Evolutionary conservation across 2,329 filamentous ascomycete species (phyloP).

Genomic region (Metarhizium robertsii): DNA sequence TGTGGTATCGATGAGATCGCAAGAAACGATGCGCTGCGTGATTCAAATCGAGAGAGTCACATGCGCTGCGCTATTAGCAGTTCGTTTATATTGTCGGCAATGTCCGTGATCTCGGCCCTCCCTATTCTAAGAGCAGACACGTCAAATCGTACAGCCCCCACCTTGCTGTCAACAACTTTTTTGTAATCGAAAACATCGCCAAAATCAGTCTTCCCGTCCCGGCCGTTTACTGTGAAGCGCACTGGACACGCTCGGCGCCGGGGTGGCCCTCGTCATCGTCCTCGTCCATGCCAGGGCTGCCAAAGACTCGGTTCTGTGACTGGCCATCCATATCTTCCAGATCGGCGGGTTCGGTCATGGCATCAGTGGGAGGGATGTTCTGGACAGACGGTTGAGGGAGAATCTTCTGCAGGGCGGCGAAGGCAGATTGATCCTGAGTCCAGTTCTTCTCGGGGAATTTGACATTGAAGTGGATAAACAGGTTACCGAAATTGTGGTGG

Average conservation of each 20-base stretch:
- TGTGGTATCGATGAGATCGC: conserved; percentile 12
- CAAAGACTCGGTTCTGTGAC: conserved; percentile 56
- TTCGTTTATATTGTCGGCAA: conserved; percentile 10
- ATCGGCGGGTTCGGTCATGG: conserved; percentile 84
- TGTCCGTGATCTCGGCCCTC: conserved; percentile 7
- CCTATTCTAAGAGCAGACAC: not conserved
- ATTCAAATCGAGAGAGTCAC: conserved; percentile 8
- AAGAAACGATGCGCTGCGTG: conserved; percentile 6
- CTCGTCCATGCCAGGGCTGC: conserved; percentile 52
- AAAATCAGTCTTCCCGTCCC: not conserved
- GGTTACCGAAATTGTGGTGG: conserved; percentile 90
- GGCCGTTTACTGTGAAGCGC: conserved; percentile 68
- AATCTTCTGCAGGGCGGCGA: conserved; percentile 72
- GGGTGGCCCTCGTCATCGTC: conserved; percentile 74
- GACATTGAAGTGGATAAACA: conserved; percentile 96
- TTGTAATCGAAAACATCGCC: not conserved
- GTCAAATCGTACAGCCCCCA: not conserved
- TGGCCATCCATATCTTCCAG: conserved; percentile 76
- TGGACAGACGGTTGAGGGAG: conserved; percentile 63
- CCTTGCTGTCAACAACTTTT: not conserved
- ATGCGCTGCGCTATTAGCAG: conserved; percentile 3
- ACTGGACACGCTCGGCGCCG: conserved; percentile 74
- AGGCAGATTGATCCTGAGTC: conserved; percentile 56
- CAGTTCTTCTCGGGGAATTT: conserved; percentile 84
- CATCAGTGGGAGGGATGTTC: conserved; percentile 63